Base-by-base conservation (phyloP, 2,329 filamentous ascomycete genomes). In the Fusarium mangiferae region DNA sequence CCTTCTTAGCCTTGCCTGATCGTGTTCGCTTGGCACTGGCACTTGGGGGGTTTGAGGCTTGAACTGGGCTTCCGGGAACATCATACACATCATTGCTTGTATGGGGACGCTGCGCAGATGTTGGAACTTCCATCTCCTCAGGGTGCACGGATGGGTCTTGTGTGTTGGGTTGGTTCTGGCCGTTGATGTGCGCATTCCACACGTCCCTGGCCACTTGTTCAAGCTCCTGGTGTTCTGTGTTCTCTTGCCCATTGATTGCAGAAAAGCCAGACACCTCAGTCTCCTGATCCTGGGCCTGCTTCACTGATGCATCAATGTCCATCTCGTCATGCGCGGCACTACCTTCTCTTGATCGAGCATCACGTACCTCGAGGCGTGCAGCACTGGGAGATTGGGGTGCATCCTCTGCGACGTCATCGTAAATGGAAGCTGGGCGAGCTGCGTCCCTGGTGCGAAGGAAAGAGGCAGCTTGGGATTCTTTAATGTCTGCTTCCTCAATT, bases 1-100 rank as follows among this genome's bases (percentile, higher is more conserved):
- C 81, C 79, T 86, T 88, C 80, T 86, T 87, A 48, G 82, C 81
- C 62, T 82, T 79, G 38, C 82, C 82, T 39, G 84, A 80, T 33
- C 82, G 80, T 44, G 77, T 64, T 69, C 73, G 79, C 69, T 78
- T 80, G 42, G 74, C 26, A 54, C 62, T 76, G 46, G 75, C 61
- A 49, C 75, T 78, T 12, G 76, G 75, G 12, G 75, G 72, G 39
- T 73, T 68, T 17, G 74, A 69, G 30, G 61, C 54, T 22, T 70
- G 63, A n/a, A 69, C 30, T 8, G 78, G 76, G 42, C 74, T 78
- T 55, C 72, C 73, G 5, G 77, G 78, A 42, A 78, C 68, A 30
- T 79, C 76, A 22, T 79, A 79, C n/a, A 74, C 67, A 49, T 77
- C 77, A 33, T 68, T 62, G 22, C 61, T 62, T 24, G 66, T 61